These are phyloP conservation scores for Pichia nanzhaoensis DNA, from an alignment of 805 yeast genomes.

Conservation along the genomic window DNA sequence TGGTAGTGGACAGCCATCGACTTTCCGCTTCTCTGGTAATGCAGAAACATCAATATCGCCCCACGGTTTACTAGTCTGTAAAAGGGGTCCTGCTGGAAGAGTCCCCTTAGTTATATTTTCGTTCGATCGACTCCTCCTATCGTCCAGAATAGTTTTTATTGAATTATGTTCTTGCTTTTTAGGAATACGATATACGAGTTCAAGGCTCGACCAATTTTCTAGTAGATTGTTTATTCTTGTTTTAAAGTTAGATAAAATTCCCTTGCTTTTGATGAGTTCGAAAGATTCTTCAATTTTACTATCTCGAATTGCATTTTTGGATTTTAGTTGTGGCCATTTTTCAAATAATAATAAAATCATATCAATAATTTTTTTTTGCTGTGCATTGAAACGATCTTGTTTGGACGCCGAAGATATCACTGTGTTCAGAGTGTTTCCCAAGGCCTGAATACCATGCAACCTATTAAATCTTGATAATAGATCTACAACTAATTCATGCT, in stretches of 20 bases:
- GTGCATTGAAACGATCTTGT: constrained; percentile 13
- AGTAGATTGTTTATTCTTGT: constrained; percentile 40
- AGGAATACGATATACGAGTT: constrained; percentile 82
- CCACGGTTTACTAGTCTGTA: constrained; percentile 16
- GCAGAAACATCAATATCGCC: constrained; percentile 12
- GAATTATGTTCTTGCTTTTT: constrained; percentile 37
- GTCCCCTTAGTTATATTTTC: not conserved
- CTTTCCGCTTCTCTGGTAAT: constrained; percentile 17
- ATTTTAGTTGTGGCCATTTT: constrained; percentile 63
- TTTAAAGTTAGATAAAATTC: constrained; percentile 20
- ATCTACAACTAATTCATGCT: constrained; percentile 22
- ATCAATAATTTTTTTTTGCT: constrained; percentile 36
- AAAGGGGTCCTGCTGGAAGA: constrained; percentile 12
- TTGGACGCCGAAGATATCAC: constrained; percentile 13
- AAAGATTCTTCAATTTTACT: constrained; percentile 67
- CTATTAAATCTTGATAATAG: constrained; percentile 57
- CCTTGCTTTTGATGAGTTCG: constrained; percentile 28
- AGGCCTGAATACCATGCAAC: constrained; percentile 81
- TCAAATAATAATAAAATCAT: constrained; percentile 51
- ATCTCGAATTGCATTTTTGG: constrained; percentile 64
- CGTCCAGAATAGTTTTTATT: constrained; percentile 15
- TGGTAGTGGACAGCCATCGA: constrained; percentile 40
- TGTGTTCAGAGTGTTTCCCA: constrained; percentile 52
- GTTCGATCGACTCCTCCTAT: constrained; percentile 18
- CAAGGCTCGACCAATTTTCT: constrained; percentile 63